These are phyloP conservation scores for Lepidium didymum DNA, from an alignment of 345 rosid species.

Conservation along the genomic window DNA sequence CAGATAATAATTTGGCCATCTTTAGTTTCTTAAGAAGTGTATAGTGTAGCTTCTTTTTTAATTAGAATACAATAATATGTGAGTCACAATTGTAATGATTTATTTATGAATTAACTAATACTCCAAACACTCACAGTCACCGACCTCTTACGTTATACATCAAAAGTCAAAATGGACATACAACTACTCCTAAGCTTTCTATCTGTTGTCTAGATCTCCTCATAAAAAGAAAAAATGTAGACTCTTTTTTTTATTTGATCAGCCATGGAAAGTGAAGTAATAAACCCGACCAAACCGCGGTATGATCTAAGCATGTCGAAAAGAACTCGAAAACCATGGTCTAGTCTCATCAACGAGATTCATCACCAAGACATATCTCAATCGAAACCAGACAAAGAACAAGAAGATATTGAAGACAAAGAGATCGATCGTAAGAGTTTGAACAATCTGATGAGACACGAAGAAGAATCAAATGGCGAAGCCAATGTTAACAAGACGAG, in stretches of 20 bases:
- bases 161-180: conserved; percentile 17
- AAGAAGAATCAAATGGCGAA: conserved; percentile 15
- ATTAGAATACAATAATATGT: neutral
- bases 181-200: conserved; percentile 10
- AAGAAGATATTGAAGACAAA: conserved; percentile 7
- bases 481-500: conserved; percentile 25
- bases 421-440: conserved; percentile 41
- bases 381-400: neutral
- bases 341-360: conserved; percentile 19
- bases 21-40: no score
- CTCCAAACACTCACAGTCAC: conserved; percentile 18
- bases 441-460: conserved; percentile 49
- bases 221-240: neutral
- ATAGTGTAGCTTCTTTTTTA: no score
- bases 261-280: conserved; percentile 40
- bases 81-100: conserved; percentile 12
- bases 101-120: conserved; percentile 6
- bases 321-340: conserved; percentile 64
- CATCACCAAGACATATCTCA: conserved; percentile 9
- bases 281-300: conserved; percentile 30
- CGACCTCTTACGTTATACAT: conserved; percentile 7
- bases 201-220: conserved; percentile 7
- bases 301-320: conserved; percentile 61
- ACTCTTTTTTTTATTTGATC: neutral
- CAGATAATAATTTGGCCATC: no score